Evolutionary conservation across 2,329 filamentous ascomycete genomes (phyloP).

Genomic region (Rhytidhysteron rufulum): DNA sequence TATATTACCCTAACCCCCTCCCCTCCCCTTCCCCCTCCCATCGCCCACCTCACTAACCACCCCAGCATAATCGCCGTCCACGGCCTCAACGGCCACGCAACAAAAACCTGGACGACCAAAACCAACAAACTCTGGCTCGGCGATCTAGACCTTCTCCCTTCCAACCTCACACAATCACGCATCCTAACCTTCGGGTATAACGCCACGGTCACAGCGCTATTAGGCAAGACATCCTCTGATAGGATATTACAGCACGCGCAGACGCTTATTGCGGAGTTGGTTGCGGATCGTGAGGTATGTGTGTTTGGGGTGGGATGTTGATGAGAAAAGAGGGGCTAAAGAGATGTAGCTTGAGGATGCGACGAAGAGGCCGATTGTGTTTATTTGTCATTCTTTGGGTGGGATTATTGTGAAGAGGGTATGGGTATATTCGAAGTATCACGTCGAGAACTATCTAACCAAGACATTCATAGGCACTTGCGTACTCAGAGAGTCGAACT

Average conservation of each 20-base stretch:
- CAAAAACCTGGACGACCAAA: slow-evolving; percentile 19
- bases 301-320: slow-evolving; percentile 16
- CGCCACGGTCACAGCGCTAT: slow-evolving; percentile 20
- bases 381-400: slow-evolving; percentile 30
- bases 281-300: slow-evolving; percentile 26
- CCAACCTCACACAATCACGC: slow-evolving; percentile 26
- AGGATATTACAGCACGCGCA: too few relatives aligned
- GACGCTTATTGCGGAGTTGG: slow-evolving; percentile 26
- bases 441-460: slow-evolving; percentile 3
- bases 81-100: slow-evolving; percentile 19
- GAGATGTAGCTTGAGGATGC: slow-evolving; percentile 17
- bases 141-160: slow-evolving; percentile 18
- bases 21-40: too few relatives aligned
- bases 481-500: slow-evolving; percentile 20
- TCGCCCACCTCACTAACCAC: too few relatives aligned
- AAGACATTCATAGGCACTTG: slow-evolving; percentile 38
- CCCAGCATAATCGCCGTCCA: slow-evolving; percentile 22
- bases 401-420: slow-evolving; percentile 33
- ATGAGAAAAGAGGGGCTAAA: slow-evolving; percentile 4
- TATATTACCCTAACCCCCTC: too few relatives aligned
- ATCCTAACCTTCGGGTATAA: slow-evolving; percentile 37
- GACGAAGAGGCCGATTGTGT: slow-evolving; percentile 27
- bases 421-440: slow-evolving; percentile 9
- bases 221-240: slow-evolving; percentile 31
- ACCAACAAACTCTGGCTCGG: slow-evolving; percentile 19